A percentile compares a stretch with the other conserved stretches of the same genome.
These are phyloP conservation scores for Talaromyces funiculosus DNA, from an alignment of 2,329 filamentous ascomycete species.

Conservation along the genomic window DNA sequence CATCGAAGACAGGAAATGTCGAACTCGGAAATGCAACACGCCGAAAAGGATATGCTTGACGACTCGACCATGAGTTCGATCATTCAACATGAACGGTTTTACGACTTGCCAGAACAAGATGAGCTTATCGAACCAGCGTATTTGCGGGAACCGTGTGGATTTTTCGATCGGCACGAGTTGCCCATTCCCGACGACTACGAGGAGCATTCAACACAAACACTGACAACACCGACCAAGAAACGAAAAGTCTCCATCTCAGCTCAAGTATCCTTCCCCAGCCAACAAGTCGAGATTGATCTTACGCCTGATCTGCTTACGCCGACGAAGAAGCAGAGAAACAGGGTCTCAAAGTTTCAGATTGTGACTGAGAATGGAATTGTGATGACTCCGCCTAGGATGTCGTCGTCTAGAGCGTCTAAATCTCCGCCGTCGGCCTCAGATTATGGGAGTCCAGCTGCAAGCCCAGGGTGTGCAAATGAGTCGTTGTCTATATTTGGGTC, in stretches of 20 bases:
- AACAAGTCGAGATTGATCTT: slow-evolving; percentile 14
- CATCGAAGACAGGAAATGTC: slow-evolving; percentile 70
- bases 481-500: neutral
- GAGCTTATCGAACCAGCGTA: slow-evolving; percentile 21
- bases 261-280: neutral
- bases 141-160: slow-evolving; percentile 25
- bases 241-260: neutral
- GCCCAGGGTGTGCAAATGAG: neutral
- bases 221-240: slow-evolving; percentile 7
- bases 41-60: slow-evolving; percentile 54
- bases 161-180: slow-evolving; percentile 36
- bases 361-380: slow-evolving; percentile 17
- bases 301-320: slow-evolving; percentile 11
- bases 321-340: slow-evolving; percentile 17
- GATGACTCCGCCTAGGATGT: slow-evolving; percentile 12
- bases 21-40: slow-evolving; percentile 49
- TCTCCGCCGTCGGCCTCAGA: neutral
- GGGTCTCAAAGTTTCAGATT: slow-evolving; percentile 10
- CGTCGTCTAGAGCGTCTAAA: slow-evolving; percentile 2
- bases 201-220: neutral
- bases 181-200: slow-evolving; percentile 29
- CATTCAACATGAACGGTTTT: slow-evolving; percentile 51
- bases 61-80: slow-evolving; percentile 55
- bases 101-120: slow-evolving; percentile 37
- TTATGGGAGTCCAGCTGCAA: neutral